Evolutionary conservation across 805 yeast species (phyloP).

Genomic region (fission yeast (Schizosaccharomyces pombe)): ASM294v3 CU329670.1:3600001-3600500

Average conservation of each 20-base stretch:
- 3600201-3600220: neutral
- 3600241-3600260: neutral
- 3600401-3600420: neutral
- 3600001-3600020: too few relatives aligned
- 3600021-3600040: too few relatives aligned
- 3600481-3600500: neutral
- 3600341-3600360: neutral
- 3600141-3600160: too few relatives aligned
- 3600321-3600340: neutral
- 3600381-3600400: neutral
- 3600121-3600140: too few relatives aligned
- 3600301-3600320: neutral
- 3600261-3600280: neutral
- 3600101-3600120: too few relatives aligned
- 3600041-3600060: too few relatives aligned
- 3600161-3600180: too few relatives aligned
- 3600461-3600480: constrained; percentile 1
- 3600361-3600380: neutral
- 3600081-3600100: too few relatives aligned
- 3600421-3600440: neutral
- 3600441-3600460: neutral
- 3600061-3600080: too few relatives aligned
- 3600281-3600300: neutral
- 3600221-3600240: neutral
- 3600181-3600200: neutral